Evolutionary conservation across 2,329 filamentous ascomycete species (phyloP).

Genomic region (Monosporascus sp.): DNA sequence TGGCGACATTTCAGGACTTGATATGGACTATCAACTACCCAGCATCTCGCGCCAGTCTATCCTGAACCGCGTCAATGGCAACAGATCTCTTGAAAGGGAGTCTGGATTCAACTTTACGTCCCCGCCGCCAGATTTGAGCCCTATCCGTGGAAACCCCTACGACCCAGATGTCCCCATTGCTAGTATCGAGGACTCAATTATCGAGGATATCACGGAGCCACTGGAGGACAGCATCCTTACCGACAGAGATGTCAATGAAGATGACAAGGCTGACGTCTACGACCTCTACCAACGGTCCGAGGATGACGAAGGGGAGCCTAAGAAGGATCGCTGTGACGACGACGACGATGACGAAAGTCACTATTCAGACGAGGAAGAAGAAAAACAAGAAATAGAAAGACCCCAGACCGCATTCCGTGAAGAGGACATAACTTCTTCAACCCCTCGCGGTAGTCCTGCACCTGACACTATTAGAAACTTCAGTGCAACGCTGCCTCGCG

Average conservation of each 20-base stretch:
- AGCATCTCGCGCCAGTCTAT: slow-evolving; percentile 93
- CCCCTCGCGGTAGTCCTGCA: slow-evolving; percentile 44
- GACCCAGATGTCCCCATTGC: slow-evolving; percentile 90
- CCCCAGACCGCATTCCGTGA: slow-evolving; percentile 16
- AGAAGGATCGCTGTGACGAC: slow-evolving; percentile 34
- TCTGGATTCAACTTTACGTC: slow-evolving; percentile 62
- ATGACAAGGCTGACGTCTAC: slow-evolving; percentile 61
- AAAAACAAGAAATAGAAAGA: neutral
- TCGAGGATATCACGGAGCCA: slow-evolving; percentile 45
- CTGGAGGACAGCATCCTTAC: slow-evolving; percentile 59
- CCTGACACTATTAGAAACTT: slow-evolving; percentile 25
- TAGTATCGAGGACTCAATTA: slow-evolving; percentile 68
- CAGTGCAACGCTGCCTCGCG: slow-evolving; percentile 33
- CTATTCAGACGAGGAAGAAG: slow-evolving; percentile 40
- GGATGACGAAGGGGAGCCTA: slow-evolving; percentile 24
- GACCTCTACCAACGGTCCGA: slow-evolving; percentile 58
- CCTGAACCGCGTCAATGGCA: slow-evolving; percentile 75
- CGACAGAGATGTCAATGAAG: slow-evolving; percentile 50
- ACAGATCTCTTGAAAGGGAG: slow-evolving; percentile 48
- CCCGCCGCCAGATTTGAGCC: slow-evolving; percentile 52
- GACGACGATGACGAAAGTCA: slow-evolving; percentile 52
- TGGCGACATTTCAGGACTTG: slow-evolving; percentile 54
- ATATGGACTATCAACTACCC: slow-evolving; percentile 60
- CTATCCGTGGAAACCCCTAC: slow-evolving; percentile 54
- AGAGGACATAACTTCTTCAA: slow-evolving; percentile 43